Conservation (phyloP, 805 yeast genomes). For the Lipomyces chichibuensis region DNA sequence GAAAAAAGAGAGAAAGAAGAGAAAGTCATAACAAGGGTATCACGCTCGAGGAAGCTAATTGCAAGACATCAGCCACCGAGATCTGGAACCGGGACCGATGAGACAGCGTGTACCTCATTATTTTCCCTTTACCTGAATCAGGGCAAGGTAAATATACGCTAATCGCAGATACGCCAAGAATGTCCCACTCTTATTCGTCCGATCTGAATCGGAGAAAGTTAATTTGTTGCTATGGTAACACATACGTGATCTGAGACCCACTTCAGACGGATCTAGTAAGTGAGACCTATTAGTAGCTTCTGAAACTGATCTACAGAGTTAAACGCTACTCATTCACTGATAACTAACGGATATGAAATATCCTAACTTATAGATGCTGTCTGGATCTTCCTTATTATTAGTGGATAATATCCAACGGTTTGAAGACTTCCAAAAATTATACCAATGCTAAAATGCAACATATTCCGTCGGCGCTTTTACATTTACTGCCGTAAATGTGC, state of each 20-base stretch:
- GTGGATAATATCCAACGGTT: not conserved
- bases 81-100: not conserved
- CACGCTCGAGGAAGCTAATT: not conserved
- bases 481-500: not conserved
- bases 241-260: not conserved
- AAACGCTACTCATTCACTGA: not conserved
- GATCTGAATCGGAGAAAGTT: not conserved
- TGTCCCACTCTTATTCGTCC: not conserved
- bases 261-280: not conserved
- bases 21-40: not conserved
- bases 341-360: not conserved
- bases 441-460: too few species aligned
- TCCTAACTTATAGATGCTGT: not conserved
- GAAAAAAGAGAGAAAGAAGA: conserved; percentile 1
- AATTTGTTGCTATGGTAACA: not conserved
- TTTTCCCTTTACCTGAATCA: not conserved
- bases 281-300: not conserved
- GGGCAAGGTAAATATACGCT: not conserved
- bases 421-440: too few species aligned
- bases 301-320: not conserved
- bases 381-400: not conserved
- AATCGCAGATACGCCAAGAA: not conserved
- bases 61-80: conserved; percentile 1
- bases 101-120: not conserved
- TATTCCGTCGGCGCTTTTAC: not conserved